phyloP scores from a whole-genome alignment of 2,329 filamentous ascomycete genomes.

The Penicillium griseofulvum region DNA sequence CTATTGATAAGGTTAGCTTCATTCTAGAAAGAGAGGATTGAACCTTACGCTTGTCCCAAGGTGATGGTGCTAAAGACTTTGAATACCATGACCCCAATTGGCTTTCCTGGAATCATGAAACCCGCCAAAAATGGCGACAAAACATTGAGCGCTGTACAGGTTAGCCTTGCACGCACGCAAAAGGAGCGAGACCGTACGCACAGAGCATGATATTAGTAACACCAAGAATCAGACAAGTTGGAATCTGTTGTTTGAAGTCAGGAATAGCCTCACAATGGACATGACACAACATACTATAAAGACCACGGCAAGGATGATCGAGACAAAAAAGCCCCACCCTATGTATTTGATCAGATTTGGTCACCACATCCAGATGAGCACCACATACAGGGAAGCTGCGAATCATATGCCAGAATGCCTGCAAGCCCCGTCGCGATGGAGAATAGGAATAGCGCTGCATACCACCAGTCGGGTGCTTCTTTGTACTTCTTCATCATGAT shows the following conservation, averaged over 20 bases:
- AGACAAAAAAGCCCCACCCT: conserved; percentile 26
- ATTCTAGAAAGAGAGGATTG: not conserved
- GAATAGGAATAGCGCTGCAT: conserved; percentile 36
- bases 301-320: conserved; percentile 17
- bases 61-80: conserved; percentile 28
- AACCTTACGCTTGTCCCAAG: conserved; percentile 24
- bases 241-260: conserved; percentile 14
- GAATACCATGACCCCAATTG: conserved; percentile 28
- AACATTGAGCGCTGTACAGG: conserved; percentile 21
- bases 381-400: conserved; percentile 20
- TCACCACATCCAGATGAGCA: too few relatives aligned
- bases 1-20: conserved; percentile 3
- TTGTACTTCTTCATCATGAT: conserved; percentile 62
- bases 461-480: conserved; percentile 53
- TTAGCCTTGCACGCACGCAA: not conserved
- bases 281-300: conserved; percentile 18
- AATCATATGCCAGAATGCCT: conserved; percentile 21
- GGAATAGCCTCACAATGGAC: not conserved
- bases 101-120: conserved; percentile 26
- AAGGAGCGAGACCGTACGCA: not conserved
- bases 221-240: conserved; percentile 25
- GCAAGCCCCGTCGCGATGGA: conserved; percentile 35
- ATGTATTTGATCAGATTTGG: conserved; percentile 1
- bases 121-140: conserved; percentile 26
- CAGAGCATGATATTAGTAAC: conserved; percentile 24